Evolutionary conservation across 2,329 filamentous ascomycete species (phyloP).

Genomic region (Akanthomyces uredinophilus): DNA sequence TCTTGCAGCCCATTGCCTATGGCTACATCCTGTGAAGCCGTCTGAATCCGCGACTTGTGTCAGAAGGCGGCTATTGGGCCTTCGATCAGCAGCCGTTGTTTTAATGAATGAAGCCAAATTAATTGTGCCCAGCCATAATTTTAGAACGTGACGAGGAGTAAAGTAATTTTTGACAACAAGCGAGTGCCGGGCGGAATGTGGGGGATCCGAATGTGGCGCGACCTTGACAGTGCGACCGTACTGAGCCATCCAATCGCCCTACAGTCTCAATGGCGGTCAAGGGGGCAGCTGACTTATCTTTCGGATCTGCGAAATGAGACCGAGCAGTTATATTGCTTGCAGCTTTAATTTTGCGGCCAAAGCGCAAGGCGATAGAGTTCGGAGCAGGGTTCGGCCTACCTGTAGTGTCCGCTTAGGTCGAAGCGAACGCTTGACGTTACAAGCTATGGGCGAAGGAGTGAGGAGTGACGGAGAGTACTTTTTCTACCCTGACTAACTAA

Average conservation of each 20-base stretch:
- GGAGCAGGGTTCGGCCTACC: too few species aligned
- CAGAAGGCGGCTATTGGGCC: too few species aligned
- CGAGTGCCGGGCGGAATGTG: not conserved
- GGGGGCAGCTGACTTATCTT: not conserved
- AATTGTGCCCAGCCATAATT: not conserved
- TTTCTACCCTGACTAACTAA: too few species aligned
- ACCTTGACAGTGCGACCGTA: not conserved
- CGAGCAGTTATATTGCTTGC: not conserved
- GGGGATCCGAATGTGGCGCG: not conserved
- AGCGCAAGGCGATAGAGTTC: not conserved
- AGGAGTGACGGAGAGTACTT: too few species aligned
- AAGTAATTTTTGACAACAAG: not conserved
- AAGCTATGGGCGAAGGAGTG: too few species aligned
- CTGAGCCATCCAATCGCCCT: not conserved
- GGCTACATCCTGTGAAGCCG: not conserved
- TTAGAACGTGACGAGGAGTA: not conserved
- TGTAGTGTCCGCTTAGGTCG: too few species aligned
- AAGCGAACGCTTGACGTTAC: too few species aligned
- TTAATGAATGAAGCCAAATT: not conserved
- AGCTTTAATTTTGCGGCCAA: not conserved
- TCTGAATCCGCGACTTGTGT: not conserved
- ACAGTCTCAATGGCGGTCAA: not conserved
- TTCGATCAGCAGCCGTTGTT: too few species aligned
- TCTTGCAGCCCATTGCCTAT: not conserved
- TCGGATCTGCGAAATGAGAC: not conserved